phyloP scores from a whole-genome alignment of 345 rosid genomes.

The Chamaenerion angustifolium region DNA sequence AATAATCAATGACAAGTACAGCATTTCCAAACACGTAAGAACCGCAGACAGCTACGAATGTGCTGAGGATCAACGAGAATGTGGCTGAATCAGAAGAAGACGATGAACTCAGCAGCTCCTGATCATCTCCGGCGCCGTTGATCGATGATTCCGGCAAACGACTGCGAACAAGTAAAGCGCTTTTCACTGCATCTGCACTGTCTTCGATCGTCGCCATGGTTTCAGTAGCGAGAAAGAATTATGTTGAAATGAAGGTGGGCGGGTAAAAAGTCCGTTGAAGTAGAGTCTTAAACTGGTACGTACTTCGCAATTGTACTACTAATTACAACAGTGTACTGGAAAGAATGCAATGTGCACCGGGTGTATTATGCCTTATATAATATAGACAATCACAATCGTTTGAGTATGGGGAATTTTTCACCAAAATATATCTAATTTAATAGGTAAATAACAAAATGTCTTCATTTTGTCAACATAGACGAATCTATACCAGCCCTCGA shows the following conservation, averaged over 20 bases:
- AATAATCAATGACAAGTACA: constrained; percentile 1
- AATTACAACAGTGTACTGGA: background rate
- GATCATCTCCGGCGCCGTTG: too few relatives aligned
- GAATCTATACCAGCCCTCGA: too few relatives aligned
- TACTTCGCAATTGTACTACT: background rate
- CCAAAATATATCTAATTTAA: too few relatives aligned
- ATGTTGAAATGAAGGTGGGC: background rate
- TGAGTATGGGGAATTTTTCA: too few relatives aligned
- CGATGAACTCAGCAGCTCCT: too few relatives aligned
- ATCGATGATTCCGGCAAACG: too few relatives aligned
- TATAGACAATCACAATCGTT: too few relatives aligned
- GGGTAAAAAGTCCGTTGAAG: background rate
- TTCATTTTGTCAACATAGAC: too few relatives aligned
- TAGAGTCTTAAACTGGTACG: background rate
- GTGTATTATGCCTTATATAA: too few relatives aligned
- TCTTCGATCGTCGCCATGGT: background rate
- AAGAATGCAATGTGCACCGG: too few relatives aligned
- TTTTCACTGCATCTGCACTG: background rate
- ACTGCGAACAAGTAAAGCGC: too few relatives aligned
- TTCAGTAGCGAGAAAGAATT: background rate
- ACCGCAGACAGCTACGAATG: constrained; percentile 6
- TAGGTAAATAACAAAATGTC: too few relatives aligned
- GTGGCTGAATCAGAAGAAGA: background rate
- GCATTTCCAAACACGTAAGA: constrained; percentile 6
- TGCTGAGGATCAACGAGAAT: constrained; percentile 2